phyloP scores from a whole-genome alignment of 805 yeast species.

The Yamadazyma akitaensis region DNA sequence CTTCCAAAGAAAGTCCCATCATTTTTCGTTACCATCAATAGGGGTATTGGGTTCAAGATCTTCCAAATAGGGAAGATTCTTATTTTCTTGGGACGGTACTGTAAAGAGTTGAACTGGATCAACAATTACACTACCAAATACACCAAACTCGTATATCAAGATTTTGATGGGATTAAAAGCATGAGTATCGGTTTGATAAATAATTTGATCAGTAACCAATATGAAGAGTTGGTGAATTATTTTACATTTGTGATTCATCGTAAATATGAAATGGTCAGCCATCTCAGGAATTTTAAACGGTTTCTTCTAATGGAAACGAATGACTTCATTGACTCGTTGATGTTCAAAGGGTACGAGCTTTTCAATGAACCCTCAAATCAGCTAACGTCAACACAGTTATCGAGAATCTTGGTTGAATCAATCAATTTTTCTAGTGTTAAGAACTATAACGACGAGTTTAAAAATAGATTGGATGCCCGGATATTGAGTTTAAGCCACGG shows the following conservation, averaged over 20 bases:
- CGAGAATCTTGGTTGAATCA: constrained; percentile 63
- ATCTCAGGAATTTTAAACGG: constrained; percentile 60
- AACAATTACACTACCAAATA: constrained; percentile 39
- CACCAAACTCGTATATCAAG: constrained; percentile 26
- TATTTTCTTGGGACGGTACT: constrained; percentile 57
- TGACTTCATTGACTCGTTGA: constrained; percentile 73
- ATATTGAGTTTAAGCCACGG: constrained; percentile 66
- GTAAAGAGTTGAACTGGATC: constrained; percentile 68
- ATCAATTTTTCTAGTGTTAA: constrained; percentile 52
- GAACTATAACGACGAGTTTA: constrained; percentile 34
- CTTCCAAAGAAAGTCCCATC: constrained; percentile 39
- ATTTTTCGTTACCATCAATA: constrained; percentile 34
- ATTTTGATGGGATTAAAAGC: constrained; percentile 30
- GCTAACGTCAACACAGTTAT: constrained; percentile 62
- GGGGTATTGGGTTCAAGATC: constrained; percentile 40
- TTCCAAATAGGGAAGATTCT: constrained; percentile 72
- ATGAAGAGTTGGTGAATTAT: constrained; percentile 50
- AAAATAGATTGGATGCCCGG: constrained; percentile 74
- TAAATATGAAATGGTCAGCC: constrained; percentile 46
- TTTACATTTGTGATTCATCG: constrained; percentile 48
- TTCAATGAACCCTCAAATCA: constrained; percentile 61
- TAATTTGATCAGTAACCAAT: constrained; percentile 36
- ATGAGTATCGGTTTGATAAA: constrained; percentile 35
- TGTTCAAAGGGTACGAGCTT: constrained; percentile 49
- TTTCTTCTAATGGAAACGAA: constrained; percentile 70